These are phyloP conservation scores for Quercus suber DNA, from an alignment of 306 rosid genomes.

Conservation along the genomic window DNA sequence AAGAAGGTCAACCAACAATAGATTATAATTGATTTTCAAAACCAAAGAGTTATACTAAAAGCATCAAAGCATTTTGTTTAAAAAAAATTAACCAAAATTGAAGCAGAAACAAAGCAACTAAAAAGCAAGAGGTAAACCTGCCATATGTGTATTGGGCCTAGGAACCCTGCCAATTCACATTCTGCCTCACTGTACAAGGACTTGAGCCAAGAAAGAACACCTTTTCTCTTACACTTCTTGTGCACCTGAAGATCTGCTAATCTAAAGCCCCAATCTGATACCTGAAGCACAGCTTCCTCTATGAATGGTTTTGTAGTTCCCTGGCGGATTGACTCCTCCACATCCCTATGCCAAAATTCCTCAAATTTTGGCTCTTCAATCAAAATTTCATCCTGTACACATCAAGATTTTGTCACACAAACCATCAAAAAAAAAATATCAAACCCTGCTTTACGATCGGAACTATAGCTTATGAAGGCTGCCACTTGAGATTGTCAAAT, in stretches of 20 bases:
- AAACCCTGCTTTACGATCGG: not conserved
- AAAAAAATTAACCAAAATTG: not conserved
- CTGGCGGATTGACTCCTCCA: conserved; percentile 94
- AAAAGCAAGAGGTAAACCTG: conserved; percentile 53
- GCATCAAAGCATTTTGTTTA: not conserved
- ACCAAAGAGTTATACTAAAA: not conserved
- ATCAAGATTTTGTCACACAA: not conserved
- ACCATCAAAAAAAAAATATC: conserved; percentile 12
- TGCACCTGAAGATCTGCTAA: conserved; percentile 69
- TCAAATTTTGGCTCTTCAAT: conserved; percentile 62
- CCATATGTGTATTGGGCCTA: conserved; percentile 85
- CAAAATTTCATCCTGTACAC: conserved; percentile 68
- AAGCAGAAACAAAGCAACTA: not conserved
- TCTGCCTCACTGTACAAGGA: conserved; percentile 75
- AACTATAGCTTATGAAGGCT: not conserved
- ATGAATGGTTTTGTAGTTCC: conserved; percentile 57
- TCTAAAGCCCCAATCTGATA: conserved; percentile 83
- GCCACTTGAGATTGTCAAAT: not conserved
- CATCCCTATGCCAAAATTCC: conserved; percentile 68
- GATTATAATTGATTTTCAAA: not conserved
- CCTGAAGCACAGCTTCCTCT: conserved; percentile 83
- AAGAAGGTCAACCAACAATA: not conserved
- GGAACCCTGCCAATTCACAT: conserved; percentile 80
- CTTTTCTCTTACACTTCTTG: conserved; percentile 61
- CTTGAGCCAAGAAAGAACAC: conserved; percentile 82